Conservation (phyloP, 768 basidiomycete species). For the Pleurotus citrinopileatus region DNA sequence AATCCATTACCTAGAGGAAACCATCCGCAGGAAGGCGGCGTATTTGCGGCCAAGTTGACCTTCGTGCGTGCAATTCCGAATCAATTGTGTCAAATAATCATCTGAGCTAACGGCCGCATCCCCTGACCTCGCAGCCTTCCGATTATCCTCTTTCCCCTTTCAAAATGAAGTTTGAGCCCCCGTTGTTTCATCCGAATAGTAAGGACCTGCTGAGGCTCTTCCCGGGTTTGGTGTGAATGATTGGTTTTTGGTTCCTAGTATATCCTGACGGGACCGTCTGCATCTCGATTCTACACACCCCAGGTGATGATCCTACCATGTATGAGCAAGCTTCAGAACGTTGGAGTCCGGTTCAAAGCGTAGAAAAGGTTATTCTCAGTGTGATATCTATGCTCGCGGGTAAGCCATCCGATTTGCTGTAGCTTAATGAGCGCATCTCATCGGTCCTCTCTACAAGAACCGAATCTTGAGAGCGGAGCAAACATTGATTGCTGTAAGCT, state of each 20-base stretch:
- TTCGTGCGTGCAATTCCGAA: conserved; percentile 70
- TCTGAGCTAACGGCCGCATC: neutral
- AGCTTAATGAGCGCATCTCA: conserved; percentile 1
- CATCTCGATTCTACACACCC: conserved; percentile 96
- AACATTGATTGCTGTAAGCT: conserved; percentile 98
- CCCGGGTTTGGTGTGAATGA: conserved; percentile 13
- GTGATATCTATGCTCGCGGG: conserved; percentile 98
- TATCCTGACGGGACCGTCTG: conserved; percentile 97
- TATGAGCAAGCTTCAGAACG: conserved; percentile 95
- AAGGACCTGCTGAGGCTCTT: conserved; percentile 26
- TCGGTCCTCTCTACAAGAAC: conserved; percentile 49
- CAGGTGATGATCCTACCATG: conserved; percentile 87
- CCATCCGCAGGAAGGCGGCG: conserved; percentile 77
- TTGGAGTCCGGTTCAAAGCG: conserved; percentile 98
- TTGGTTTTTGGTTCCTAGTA: conserved; percentile 45
- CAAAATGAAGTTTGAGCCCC: conserved; percentile 99
- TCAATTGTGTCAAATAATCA: conserved; percentile 6
- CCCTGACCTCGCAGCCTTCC: conserved; percentile 50
- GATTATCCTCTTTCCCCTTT: conserved; percentile 98
- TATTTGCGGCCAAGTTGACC: conserved; percentile 88
- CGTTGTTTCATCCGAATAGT: conserved; percentile 98
- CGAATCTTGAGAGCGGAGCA: conserved; percentile 95
- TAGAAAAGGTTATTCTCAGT: conserved; percentile 94
- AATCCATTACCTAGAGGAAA: neutral
- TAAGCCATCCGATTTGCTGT: conserved; percentile 28